These are phyloP conservation scores for Colletotrichum tabaci DNA, from an alignment of 2,329 filamentous ascomycete species.

Conservation along the genomic window DNA sequence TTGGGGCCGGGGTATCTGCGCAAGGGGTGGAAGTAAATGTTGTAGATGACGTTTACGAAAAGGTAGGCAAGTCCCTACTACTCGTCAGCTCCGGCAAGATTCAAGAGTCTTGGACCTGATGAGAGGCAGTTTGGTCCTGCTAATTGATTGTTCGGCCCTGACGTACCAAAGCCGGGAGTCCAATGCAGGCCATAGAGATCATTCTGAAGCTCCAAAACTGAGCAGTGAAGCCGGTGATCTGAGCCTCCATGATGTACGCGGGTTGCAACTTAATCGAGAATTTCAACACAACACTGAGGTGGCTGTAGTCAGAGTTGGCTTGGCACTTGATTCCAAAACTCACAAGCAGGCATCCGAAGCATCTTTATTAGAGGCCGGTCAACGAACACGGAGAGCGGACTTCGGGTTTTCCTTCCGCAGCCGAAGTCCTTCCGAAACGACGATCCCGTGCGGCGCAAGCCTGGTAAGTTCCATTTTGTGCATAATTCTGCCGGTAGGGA, in stretches of 20 bases:
- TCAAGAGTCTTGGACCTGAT: too few relatives aligned
- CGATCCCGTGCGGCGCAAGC: background rate
- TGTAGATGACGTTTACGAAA: conserved; percentile 11
- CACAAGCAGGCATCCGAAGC: background rate
- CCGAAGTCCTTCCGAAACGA: background rate
- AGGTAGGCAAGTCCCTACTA: background rate
- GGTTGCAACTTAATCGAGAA: background rate
- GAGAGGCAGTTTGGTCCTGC: background rate
- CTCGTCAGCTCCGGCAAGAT: background rate
- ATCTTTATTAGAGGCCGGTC: background rate
- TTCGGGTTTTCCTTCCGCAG: background rate
- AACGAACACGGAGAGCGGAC: background rate
- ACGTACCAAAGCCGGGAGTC: background rate
- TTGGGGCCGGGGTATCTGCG: conserved; percentile 35
- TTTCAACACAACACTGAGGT: background rate
- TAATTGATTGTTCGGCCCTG: background rate
- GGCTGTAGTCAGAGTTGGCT: background rate
- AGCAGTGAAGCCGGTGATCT: background rate
- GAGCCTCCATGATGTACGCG: background rate
- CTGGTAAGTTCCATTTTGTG: too few relatives aligned
- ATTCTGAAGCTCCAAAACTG: background rate
- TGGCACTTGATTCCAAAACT: background rate
- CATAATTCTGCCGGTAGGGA: too few relatives aligned
- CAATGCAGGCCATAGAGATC: background rate
- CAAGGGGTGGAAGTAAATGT: conserved; percentile 28